These are phyloP conservation scores for Pseudogymnoascus sp. DNA, from an alignment of 2,329 filamentous ascomycete species.

Conservation along the genomic window DNA sequence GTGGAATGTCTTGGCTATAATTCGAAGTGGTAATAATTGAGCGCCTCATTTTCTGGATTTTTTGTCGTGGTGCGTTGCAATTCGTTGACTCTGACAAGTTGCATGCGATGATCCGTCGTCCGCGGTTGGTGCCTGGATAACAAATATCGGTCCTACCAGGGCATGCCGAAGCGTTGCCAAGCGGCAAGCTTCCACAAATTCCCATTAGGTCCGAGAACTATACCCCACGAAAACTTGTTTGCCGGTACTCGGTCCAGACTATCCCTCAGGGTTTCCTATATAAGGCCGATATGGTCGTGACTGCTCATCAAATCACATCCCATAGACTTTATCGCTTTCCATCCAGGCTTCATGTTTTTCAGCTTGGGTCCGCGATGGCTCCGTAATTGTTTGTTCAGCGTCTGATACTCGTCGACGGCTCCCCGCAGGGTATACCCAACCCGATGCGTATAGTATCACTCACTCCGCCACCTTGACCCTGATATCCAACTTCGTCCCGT, in stretches of 20 bases:
- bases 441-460: neutral
- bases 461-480: neutral
- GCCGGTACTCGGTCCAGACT: neutral
- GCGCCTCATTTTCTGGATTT: slow-evolving; percentile 7
- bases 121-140: slow-evolving; percentile 8
- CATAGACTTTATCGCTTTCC: neutral
- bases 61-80: slow-evolving; percentile 8
- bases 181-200: neutral
- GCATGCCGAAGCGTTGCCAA: slow-evolving; percentile 4
- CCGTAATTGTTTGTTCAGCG: neutral
- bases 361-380: neutral
- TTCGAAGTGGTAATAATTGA: neutral
- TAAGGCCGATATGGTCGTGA: neutral
- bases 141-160: neutral
- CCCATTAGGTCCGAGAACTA: neutral
- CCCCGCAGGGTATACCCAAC: neutral
- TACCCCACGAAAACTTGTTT: slow-evolving; percentile 4
- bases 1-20: neutral
- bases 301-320: neutral
- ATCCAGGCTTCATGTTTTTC: neutral
- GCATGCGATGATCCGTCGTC: neutral
- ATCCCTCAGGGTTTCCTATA: neutral
- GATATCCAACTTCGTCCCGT: neutral
- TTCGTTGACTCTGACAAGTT: neutral
- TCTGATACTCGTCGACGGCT: neutral